These are phyloP conservation scores for Powellomyces hirtus DNA, from an alignment of 192 early-diverging fungal species.

Conservation along the genomic window DNA sequence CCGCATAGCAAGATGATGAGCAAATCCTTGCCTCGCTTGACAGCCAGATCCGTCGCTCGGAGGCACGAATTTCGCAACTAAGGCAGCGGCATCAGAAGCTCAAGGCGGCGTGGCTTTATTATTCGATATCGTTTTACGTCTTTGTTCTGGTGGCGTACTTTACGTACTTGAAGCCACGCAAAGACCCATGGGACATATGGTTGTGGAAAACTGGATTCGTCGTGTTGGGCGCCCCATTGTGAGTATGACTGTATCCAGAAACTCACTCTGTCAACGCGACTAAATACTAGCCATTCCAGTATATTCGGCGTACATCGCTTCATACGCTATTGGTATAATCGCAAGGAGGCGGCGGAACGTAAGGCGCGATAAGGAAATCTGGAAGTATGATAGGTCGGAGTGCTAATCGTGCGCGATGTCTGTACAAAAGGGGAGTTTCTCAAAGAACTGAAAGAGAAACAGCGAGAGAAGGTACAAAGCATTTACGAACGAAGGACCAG, in stretches of 20 bases:
- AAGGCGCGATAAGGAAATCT: too few relatives aligned
- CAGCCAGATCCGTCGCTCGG: conserved; percentile 49
- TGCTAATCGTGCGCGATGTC: background rate
- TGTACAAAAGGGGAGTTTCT: background rate
- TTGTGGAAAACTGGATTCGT: conserved; percentile 43
- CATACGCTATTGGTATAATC: conserved; percentile 40
- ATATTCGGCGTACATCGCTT: conserved; percentile 33
- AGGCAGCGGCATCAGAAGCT: conserved; percentile 53
- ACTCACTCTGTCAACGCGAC: background rate
- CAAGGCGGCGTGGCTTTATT: conserved; percentile 55
- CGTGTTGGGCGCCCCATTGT: conserved; percentile 41
- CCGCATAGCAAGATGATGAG: conserved; percentile 40
- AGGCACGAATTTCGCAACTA: conserved; percentile 34
- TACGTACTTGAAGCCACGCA: conserved; percentile 38
- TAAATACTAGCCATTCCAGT: background rate
- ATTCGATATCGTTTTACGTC: conserved; percentile 56
- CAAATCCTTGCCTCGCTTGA: conserved; percentile 59
- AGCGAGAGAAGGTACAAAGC: conserved; percentile 67
- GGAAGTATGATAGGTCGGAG: too few relatives aligned
- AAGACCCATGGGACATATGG: conserved; percentile 46
- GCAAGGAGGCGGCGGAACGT: conserved; percentile 34
- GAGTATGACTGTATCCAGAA: background rate
- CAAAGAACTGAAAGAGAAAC: conserved; percentile 30
- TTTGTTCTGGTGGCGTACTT: conserved; percentile 51
- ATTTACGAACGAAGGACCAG: too few relatives aligned